These are phyloP conservation scores for Tricholoma sp. DNA, from an alignment of 768 basidiomycete genomes.

Conservation along the genomic window DNA sequence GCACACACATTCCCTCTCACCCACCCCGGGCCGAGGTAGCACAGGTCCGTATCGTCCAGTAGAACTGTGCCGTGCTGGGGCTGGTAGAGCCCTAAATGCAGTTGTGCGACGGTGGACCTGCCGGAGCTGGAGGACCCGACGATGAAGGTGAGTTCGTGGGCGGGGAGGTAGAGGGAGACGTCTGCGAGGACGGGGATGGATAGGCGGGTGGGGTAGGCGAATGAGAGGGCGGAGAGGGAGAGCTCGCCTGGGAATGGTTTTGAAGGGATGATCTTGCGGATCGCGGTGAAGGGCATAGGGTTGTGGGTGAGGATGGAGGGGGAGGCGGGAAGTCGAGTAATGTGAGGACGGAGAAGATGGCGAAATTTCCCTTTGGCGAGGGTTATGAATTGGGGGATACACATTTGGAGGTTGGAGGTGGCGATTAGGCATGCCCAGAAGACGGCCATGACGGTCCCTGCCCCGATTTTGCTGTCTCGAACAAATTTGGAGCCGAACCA, in stretches of 20 bases:
- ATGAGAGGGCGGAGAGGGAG: constrained; percentile 65
- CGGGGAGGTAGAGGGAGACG: constrained; percentile 48
- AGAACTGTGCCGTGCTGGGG: too few relatives aligned
- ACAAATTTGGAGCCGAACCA: constrained; percentile 94
- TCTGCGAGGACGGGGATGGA: constrained; percentile 53
- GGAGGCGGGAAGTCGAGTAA: constrained; percentile 42
- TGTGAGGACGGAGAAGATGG: constrained; percentile 63
- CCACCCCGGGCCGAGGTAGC: too few relatives aligned
- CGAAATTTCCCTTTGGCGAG: constrained; percentile 81
- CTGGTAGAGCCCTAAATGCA: too few relatives aligned
- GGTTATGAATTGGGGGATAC: constrained; percentile 73
- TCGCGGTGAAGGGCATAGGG: constrained; percentile 20
- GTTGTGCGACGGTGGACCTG: background rate
- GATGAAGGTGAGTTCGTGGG: background rate
- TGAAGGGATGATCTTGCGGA: constrained; percentile 64
- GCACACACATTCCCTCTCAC: too few relatives aligned
- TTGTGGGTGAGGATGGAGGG: constrained; percentile 5
- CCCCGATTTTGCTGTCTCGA: constrained; percentile 55
- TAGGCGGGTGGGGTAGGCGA: constrained; percentile 74
- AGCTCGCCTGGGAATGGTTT: constrained; percentile 67
- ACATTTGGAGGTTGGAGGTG: constrained; percentile 81
- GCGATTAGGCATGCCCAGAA: constrained; percentile 98
- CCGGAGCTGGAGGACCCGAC: background rate
- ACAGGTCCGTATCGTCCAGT: too few relatives aligned
- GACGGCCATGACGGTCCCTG: constrained; percentile 90